Conservation (phyloP, 257 asterid species). For the Salvia hispanica region DNA sequence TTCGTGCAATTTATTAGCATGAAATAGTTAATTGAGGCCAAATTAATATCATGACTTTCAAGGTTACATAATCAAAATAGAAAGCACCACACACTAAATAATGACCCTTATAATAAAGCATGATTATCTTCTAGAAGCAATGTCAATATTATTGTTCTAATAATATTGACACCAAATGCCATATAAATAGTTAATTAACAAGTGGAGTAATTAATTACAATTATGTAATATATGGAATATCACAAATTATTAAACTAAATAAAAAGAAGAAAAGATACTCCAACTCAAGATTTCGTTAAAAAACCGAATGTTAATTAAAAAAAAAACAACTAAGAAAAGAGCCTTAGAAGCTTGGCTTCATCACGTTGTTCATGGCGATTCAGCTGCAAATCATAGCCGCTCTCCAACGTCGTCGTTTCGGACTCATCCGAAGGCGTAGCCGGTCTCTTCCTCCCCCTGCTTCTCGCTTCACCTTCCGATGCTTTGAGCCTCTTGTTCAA, state of each 20-base stretch:
- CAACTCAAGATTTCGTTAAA: slow-evolving; percentile 1
- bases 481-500: slow-evolving; percentile 28
- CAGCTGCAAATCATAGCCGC: slow-evolving; percentile 41
- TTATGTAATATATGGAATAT: not conserved
- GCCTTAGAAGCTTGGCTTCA: slow-evolving; percentile 49
- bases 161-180: too few relatives aligned
- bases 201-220: not conserved
- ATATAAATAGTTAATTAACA: too few relatives aligned
- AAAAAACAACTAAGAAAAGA: slow-evolving; percentile 37
- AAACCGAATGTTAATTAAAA: not conserved
- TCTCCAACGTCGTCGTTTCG: slow-evolving; percentile 70
- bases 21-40: not conserved
- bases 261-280: not conserved
- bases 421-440: slow-evolving; percentile 65
- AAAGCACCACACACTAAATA: too few relatives aligned
- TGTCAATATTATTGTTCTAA: too few relatives aligned
- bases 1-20: too few relatives aligned
- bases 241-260: not conserved
- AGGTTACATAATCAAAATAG: too few relatives aligned
- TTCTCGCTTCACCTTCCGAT: slow-evolving; percentile 20
- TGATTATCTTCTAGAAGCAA: too few relatives aligned
- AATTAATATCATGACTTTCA: not conserved
- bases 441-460: slow-evolving; percentile 28
- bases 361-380: slow-evolving; percentile 30
- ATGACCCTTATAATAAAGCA: too few relatives aligned